Evolutionary conservation across 1,139 yeast genomes (phyloP).

Genomic region (Blastobotrys petasosporus): DNA sequence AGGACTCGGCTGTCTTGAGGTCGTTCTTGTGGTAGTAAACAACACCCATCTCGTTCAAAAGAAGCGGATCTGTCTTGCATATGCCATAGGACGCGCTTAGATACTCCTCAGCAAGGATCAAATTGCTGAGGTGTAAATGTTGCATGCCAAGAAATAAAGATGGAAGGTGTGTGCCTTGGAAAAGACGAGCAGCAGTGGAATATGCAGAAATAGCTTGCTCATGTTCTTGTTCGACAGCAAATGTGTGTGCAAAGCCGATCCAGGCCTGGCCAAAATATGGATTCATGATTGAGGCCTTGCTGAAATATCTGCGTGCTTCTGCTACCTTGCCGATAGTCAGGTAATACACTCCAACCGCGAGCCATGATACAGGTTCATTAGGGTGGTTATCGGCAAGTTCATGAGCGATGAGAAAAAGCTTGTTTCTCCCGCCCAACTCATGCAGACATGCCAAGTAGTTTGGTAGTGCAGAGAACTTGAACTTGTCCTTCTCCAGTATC

Average conservation of each 20-base stretch:
- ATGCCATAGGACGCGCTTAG: slow-evolving; percentile 67
- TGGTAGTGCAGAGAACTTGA: slow-evolving; percentile 65
- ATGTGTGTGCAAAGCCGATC: slow-evolving; percentile 98
- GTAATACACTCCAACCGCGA: slow-evolving; percentile 88
- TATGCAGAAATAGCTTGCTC: slow-evolving; percentile 98
- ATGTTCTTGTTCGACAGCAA: slow-evolving; percentile 96
- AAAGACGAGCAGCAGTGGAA: slow-evolving; percentile 88
- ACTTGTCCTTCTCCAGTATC: slow-evolving; percentile 54
- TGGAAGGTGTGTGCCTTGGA: slow-evolving; percentile 93
- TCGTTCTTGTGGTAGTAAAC: slow-evolving; percentile 74
- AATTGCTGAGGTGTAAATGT: slow-evolving; percentile 79
- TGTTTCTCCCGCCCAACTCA: slow-evolving; percentile 79
- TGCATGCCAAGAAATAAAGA: slow-evolving; percentile 93
- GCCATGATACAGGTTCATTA: slow-evolving; percentile 79
- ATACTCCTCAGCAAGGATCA: slow-evolving; percentile 81
- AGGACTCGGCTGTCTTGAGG: slow-evolving; percentile 60
- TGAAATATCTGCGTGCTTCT: slow-evolving; percentile 83
- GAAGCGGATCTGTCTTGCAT: slow-evolving; percentile 78
- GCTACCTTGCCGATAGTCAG: slow-evolving; percentile 63
- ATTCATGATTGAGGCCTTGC: slow-evolving; percentile 81
- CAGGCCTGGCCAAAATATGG: slow-evolving; percentile 95
- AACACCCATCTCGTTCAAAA: slow-evolving; percentile 90
- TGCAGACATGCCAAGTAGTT: slow-evolving; percentile 77
- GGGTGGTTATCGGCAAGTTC: slow-evolving; percentile 85
- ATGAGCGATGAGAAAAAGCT: slow-evolving; percentile 74